A percentile compares a stretch with the other conserved stretches of the same genome.
Conservation (phyloP, 768 basidiomycete species). For the Rhodotorula kratochvilovae region DNA sequence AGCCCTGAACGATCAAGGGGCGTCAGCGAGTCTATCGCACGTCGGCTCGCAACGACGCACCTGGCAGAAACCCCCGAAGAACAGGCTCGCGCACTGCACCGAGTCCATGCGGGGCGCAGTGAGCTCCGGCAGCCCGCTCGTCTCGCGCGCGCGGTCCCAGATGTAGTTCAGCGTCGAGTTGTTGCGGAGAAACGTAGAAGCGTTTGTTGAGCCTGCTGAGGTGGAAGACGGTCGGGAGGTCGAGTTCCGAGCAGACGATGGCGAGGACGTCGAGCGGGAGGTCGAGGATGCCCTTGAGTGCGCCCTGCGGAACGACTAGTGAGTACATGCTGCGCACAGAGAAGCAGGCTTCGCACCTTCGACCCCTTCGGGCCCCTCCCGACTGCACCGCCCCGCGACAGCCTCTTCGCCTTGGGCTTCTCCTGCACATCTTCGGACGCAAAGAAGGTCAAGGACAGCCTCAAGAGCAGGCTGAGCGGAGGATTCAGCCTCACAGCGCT, state of each 20-base stretch:
- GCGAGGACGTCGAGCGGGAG: background rate
- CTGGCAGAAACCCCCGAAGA: background rate
- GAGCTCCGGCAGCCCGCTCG: background rate
- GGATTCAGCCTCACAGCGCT: too few relatives aligned
- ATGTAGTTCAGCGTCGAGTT: background rate
- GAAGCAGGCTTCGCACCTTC: too few relatives aligned
- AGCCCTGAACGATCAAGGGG: background rate
- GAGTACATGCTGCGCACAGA: too few relatives aligned
- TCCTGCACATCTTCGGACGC: too few relatives aligned
- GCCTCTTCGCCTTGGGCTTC: too few relatives aligned
- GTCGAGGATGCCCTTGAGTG: background rate
- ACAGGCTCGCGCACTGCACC: background rate
- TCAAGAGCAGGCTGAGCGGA: too few relatives aligned
- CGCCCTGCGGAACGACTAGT: background rate
- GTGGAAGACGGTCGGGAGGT: constrained; percentile 8
- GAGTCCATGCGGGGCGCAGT: background rate
- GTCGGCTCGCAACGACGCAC: background rate
- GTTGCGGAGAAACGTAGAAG: constrained; percentile 6
- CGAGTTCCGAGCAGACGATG: background rate
- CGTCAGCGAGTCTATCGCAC: too few relatives aligned
- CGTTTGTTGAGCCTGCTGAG: background rate
- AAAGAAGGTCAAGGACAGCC: too few relatives aligned
- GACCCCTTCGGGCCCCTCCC: too few relatives aligned
- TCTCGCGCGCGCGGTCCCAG: constrained; percentile 2
- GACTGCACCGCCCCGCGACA: too few relatives aligned